Conservation (phyloP, 108 stramenopile species). For the Nannochloropsis gaditana region DNA sequence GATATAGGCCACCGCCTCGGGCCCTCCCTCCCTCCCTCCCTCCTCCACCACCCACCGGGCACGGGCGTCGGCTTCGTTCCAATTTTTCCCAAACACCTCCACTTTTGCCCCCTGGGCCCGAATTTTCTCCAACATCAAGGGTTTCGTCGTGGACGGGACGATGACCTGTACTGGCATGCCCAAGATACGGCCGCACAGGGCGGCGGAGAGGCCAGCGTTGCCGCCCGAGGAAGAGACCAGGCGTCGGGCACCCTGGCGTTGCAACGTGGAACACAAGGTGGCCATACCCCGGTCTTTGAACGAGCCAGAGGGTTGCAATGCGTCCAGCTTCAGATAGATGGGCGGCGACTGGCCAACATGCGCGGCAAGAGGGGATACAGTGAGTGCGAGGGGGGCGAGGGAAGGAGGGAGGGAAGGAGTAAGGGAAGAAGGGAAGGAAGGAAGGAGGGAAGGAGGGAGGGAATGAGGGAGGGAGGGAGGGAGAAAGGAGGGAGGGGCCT, state of each 20-base stretch:
- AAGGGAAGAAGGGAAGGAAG: not conserved
- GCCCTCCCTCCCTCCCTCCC: not conserved
- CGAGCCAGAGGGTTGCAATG: slow-evolving; percentile 40
- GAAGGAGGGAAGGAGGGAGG: not conserved
- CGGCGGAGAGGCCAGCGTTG: slow-evolving; percentile 60
- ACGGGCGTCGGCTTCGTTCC: slow-evolving; percentile 73
- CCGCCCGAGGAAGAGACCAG: slow-evolving; percentile 42
- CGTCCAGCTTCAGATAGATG: slow-evolving; percentile 44
- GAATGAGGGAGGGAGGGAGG: not conserved
- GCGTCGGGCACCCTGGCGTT: not conserved
- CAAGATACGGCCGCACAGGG: slow-evolving; percentile 62
- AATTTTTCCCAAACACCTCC: slow-evolving; percentile 70
- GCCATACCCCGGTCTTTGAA: slow-evolving; percentile 50
- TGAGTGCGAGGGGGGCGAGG: not conserved
- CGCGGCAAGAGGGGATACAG: not conserved
- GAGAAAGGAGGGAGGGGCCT: not conserved
- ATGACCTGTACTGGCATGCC: slow-evolving; percentile 64
- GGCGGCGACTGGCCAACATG: not conserved
- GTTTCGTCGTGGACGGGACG: slow-evolving; percentile 76
- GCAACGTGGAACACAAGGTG: not conserved
- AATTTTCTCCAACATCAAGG: slow-evolving; percentile 64
- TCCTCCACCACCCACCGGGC: slow-evolving; percentile 30
- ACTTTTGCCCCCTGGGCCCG: slow-evolving; percentile 64
- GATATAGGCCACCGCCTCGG: slow-evolving; percentile 43
- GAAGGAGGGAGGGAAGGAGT: not conserved